Conservation (phyloP, 2,329 filamentous ascomycete species). For the Malbranchea zuffiana region DNA sequence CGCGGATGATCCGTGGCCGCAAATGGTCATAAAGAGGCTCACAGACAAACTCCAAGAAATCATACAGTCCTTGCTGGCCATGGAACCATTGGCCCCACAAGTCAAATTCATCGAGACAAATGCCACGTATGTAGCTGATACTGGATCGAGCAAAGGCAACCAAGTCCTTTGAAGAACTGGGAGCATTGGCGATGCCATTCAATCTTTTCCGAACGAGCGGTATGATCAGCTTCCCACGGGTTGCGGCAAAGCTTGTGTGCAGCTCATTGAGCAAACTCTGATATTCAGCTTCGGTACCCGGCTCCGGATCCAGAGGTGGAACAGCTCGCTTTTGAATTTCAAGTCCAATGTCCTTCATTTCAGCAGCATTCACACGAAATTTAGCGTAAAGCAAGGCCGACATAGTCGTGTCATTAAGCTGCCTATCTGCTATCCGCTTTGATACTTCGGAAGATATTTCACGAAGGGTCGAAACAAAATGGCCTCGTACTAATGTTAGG, state of each 20-base stretch:
- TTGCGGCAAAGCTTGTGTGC: slow-evolving; percentile 52
- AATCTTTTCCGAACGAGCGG: slow-evolving; percentile 53
- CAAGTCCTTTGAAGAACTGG: slow-evolving; percentile 52
- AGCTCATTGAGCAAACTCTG: slow-evolving; percentile 55
- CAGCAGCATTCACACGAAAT: slow-evolving; percentile 55
- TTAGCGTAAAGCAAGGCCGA: slow-evolving; percentile 62
- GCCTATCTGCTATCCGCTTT: slow-evolving; percentile 54
- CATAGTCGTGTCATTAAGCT: slow-evolving; percentile 60
- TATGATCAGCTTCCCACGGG: slow-evolving; percentile 47
- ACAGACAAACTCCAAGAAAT: slow-evolving; percentile 56
- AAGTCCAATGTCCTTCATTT: slow-evolving; percentile 54
- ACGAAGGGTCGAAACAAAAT: slow-evolving; percentile 52
- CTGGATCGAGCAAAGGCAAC: slow-evolving; percentile 53
- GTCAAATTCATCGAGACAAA: slow-evolving; percentile 57
- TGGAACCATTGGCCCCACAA: slow-evolving; percentile 58
- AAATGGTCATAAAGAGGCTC: slow-evolving; percentile 58
- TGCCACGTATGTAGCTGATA: slow-evolving; percentile 54
- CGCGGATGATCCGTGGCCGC: slow-evolving; percentile 54
- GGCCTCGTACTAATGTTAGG: slow-evolving; percentile 54
- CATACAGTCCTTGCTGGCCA: slow-evolving; percentile 50
- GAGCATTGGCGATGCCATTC: slow-evolving; percentile 44
- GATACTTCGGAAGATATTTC: slow-evolving; percentile 53
- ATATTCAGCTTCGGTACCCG: slow-evolving; percentile 51
- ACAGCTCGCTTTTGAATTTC: slow-evolving; percentile 58
- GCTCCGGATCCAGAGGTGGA: slow-evolving; percentile 47